Percentiles rank a stretch among this genome's conserved stretches.
Evolutionary conservation across 306 rosid genomes (phyloP).

Genomic region (Gillenia trifoliata): DNA sequence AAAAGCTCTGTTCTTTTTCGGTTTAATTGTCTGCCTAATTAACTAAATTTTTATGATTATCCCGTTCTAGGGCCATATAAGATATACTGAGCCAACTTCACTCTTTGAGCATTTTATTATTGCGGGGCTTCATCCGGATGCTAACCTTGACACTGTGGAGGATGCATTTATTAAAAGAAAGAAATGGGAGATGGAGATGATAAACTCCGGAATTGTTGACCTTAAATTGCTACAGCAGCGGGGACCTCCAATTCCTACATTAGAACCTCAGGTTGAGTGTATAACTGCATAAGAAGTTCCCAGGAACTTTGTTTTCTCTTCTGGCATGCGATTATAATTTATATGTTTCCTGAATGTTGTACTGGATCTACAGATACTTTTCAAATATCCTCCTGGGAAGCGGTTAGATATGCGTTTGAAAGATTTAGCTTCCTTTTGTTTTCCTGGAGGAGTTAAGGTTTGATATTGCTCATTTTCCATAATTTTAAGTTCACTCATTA

Average conservation of each 20-base stretch:
- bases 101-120: conserved; percentile 91
- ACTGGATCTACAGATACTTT: conserved; percentile 54
- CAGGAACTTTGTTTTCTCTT: not conserved
- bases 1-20: not conserved
- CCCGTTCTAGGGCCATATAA: conserved; percentile 52
- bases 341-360: conserved; percentile 9
- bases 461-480: conserved; percentile 27
- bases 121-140: conserved; percentile 86
- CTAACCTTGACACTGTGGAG: conserved; percentile 70
- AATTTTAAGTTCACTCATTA: not conserved
- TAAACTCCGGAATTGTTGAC: conserved; percentile 40
- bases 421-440: conserved; percentile 84
- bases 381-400: conserved; percentile 84
- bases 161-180: conserved; percentile 65
- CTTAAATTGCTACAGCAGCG: conserved; percentile 37
- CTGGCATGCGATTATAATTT: conserved; percentile 1
- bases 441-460: conserved; percentile 87
- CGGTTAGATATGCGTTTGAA: conserved; percentile 57
- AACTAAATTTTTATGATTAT: conserved; percentile 28
- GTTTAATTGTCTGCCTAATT: conserved; percentile 13
- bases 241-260: conserved; percentile 43
- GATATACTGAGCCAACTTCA: conserved; percentile 68
- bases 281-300: conserved; percentile 16
- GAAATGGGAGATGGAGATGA: conserved; percentile 59
- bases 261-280: conserved; percentile 89